phyloP scores from a whole-genome alignment of 257 asterid species.

The Nicotiana obtusifolia region DNA sequence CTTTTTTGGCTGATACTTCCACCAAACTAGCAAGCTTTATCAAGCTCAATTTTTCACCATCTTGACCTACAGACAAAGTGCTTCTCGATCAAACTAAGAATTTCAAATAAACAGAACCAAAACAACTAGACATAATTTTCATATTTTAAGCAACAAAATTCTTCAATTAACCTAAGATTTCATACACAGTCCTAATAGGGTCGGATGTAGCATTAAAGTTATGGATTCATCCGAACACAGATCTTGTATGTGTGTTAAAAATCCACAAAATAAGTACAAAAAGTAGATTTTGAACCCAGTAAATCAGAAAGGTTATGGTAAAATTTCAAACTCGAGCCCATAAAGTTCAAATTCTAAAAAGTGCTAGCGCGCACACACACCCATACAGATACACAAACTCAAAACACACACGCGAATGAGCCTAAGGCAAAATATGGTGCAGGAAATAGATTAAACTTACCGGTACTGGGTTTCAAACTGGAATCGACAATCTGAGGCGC shows the following conservation, averaged over 20 bases:
- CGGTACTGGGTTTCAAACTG: slow-evolving; percentile 46
- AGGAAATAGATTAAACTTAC: slow-evolving; percentile 27
- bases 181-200: background rate
- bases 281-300: too few species aligned
- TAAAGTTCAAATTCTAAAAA: too few species aligned
- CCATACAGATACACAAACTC: too few species aligned
- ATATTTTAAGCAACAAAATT: background rate
- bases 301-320: too few species aligned
- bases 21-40: slow-evolving; percentile 77
- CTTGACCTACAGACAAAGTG: slow-evolving; percentile 52
- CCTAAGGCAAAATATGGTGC: background rate
- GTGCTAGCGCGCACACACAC: too few species aligned
- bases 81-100: background rate
- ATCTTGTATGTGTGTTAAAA: too few species aligned
- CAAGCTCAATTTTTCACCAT: slow-evolving; percentile 66
- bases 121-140: background rate
- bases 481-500: slow-evolving; percentile 61
- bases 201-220: too few species aligned
- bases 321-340: too few species aligned
- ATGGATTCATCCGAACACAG: too few species aligned
- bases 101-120: background rate
- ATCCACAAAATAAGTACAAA: too few species aligned
- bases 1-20: slow-evolving; percentile 79
- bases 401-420: too few species aligned
- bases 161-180: background rate